Base-by-base conservation (phyloP, 192 early-diverging fungal species). In the Endogone sp. region DNA sequence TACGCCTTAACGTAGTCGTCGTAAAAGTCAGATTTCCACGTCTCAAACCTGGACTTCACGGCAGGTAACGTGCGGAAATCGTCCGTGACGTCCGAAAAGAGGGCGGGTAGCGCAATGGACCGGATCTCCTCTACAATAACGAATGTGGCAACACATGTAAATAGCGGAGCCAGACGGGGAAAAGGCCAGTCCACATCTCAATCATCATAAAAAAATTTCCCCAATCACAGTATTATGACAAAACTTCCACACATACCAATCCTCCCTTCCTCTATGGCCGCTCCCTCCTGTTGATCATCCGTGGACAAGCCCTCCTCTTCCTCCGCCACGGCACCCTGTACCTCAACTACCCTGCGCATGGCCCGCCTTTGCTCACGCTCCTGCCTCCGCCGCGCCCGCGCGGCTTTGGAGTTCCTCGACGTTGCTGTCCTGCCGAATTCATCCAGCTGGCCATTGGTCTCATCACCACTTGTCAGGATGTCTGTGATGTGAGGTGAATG, bases 1-100 rank as follows among this genome's bases (percentile, higher is more conserved):
- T 82, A 87, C 0, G 85, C 85, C 58, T 85, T 85, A 44, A 66
- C 65, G 66, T 87, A 87, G 61, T 87, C 85, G 30, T 79, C 81
- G 55, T 69, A 71, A 44, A 79, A 84, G 0, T 83, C 68, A 0
- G 71, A 75, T 32, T 83, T 85, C 83, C 83, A 87, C 3, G 75
- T 75, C 28, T 79, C 76, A 71, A 87, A 87, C 55, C 70, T 72
- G 44, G 70, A 64, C 67, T 79, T 85, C 1, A 87, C 82, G 16
- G 73, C 69, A 27, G 63, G 31, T 3, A 87, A 55, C 0, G 78
- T 66, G n/a, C 66, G 69, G 28, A 83, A 87, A 23, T 83, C 83
- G 25, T 80, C 66, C 3, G 64, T 72, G 8, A 85, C 84, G 67
- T 87, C 85, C 9, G 60, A 60, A 25, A 78, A 66, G 21, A 78